Evolutionary conservation across 108 stramenopile genomes (phyloP), one percentile per base, ranked within the genome.

Genomic region (Cylindrotheca fusiformis): DNA sequence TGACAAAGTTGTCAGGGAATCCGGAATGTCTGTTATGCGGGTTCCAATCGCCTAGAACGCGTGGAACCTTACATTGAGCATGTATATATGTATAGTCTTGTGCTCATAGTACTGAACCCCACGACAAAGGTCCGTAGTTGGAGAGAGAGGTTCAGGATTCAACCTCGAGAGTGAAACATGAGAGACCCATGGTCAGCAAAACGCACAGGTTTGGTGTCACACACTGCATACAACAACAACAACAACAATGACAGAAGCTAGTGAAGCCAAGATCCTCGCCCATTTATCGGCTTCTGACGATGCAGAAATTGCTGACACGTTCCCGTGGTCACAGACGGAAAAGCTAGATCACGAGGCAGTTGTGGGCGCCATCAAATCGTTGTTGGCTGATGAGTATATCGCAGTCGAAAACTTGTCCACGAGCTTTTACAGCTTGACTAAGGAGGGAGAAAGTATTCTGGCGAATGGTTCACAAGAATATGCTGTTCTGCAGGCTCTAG

Each of bases 381-480:
- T 97, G 49, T 63, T 76, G 54, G 90, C 57, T 44, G 97, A 97
- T 59, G 79, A 75, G 44, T 95, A 86, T 71, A 83, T 97, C 46
- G 25, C 61, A n/a, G 80, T 74, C 30, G 49, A 78, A 2, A 79
- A 85, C 32, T 57, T 82, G 14, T 63, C 75, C 22, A 69, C 85
- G 5, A 77, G 74, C 23, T 93, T 81, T 63, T 92, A 75, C 74
- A 56, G 66, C 8, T 75, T 95, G 29, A 77, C 88, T 5, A 52
- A 54, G n/a, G 94, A 95, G 61, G 97, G 89, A 44, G 63, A 82
- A 51, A 64, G 56, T 12, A 82, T 96, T 52, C 29, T 88, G 22
- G 67, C 53, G 22, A 69, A 95, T 63, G 95, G 95, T 48, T 83
- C 89, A 2, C 97, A 95, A 57, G 97, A 97, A 71, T 54, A 85